Evolutionary conservation across 768 basidiomycete genomes (phyloP).

Genomic region (Hydnum rufescens): DNA sequence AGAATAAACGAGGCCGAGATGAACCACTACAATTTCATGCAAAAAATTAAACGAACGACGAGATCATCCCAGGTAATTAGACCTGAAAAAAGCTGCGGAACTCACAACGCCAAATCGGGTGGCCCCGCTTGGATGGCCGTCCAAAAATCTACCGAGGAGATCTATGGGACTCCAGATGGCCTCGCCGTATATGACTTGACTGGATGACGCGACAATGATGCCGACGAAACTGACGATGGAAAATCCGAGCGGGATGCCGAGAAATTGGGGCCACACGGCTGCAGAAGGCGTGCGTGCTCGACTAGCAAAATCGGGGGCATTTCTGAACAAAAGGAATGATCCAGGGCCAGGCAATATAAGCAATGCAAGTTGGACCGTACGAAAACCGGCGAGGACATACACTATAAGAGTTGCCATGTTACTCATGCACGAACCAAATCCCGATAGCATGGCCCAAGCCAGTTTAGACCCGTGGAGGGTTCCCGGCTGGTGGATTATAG

Average conservation of each 20-base stretch:
- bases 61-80: too few relatives aligned
- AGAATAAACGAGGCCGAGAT: constrained; percentile 63
- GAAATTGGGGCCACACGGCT: constrained; percentile 43
- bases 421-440: constrained; percentile 58
- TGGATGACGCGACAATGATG: constrained; percentile 64
- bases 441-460: constrained; percentile 55
- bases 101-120: constrained; percentile 47
- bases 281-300: constrained; percentile 30
- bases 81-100: constrained; percentile 5
- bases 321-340: constrained; percentile 19
- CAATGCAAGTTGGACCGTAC: too few relatives aligned
- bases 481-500: constrained; percentile 45
- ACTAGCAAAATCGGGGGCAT: constrained; percentile 52
- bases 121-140: constrained; percentile 36
- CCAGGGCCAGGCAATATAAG: too few relatives aligned
- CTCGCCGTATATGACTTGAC: constrained; percentile 53
- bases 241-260: constrained; percentile 54
- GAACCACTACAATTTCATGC: too few relatives aligned
- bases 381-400: constrained; percentile 24
- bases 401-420: constrained; percentile 61
- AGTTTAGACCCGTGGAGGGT: constrained; percentile 45
- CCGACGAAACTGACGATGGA: constrained; percentile 60
- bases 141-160: constrained; percentile 46
- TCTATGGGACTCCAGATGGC: constrained; percentile 66
- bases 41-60: constrained; percentile 27